Conservation (phyloP, 139 green algal species). For the Asterochloris erici region DNA sequence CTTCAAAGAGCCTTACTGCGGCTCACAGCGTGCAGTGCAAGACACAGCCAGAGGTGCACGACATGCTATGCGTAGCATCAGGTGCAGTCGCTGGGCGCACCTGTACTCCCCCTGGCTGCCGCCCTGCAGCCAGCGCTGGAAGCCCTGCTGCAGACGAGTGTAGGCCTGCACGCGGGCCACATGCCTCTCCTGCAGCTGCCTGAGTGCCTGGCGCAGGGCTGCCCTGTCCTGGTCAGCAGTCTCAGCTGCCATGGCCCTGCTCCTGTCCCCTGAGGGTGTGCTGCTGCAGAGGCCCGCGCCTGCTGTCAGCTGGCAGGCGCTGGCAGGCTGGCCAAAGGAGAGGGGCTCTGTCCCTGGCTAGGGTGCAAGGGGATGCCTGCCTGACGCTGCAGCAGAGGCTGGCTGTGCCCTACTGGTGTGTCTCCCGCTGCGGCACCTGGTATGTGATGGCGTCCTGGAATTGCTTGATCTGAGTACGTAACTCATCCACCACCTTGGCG, state of each 20-base stretch:
- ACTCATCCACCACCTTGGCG: slow-evolving; percentile 23
- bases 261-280: not conserved
- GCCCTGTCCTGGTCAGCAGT: no score
- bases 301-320: not conserved
- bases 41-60: no score
- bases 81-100: no score
- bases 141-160: no score
- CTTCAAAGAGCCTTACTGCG: no score
- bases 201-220: no score
- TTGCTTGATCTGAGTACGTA: slow-evolving; percentile 26
- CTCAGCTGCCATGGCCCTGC: not conserved
- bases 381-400: not conserved
- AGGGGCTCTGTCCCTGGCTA: not conserved
- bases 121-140: no score
- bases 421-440: slow-evolving; percentile 12
- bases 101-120: no score
- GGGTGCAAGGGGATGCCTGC: not conserved
- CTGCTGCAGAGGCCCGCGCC: not conserved
- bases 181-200: no score
- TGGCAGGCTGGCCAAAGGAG: not conserved
- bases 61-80: no score
- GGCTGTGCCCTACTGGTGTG: not conserved
- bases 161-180: no score
- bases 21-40: no score
- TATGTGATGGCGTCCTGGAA: slow-evolving; percentile 32